Percentiles rank a stretch among this genome's conserved stretches.
phyloP scores from a whole-genome alignment of 1,139 yeast species.

The Yamadazyma aaseri region DNA sequence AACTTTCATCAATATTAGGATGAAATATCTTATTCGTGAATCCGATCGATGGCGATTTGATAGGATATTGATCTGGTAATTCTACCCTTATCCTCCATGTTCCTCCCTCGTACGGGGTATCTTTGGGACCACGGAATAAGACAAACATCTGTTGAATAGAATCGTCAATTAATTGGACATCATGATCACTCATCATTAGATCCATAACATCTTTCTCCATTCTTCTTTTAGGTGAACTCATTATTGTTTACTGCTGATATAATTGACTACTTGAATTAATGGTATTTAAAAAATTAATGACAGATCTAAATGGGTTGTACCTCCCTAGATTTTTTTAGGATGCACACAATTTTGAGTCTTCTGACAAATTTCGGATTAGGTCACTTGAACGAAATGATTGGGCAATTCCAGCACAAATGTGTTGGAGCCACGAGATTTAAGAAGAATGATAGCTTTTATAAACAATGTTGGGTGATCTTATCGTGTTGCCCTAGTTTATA shows the following conservation, averaged over 20 bases:
- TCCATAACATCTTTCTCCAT: conserved; percentile 98
- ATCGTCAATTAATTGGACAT: conserved; percentile 81
- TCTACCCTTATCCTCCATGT: conserved; percentile 91
- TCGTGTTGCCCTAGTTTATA: too few relatives aligned
- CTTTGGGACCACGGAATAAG: conserved; percentile 82
- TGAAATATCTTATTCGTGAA: conserved; percentile 89
- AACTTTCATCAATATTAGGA: conserved; percentile 86
- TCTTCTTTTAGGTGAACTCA: conserved; percentile 80
- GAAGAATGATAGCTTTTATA: too few relatives aligned
- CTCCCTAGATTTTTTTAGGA: conserved; percentile 3
- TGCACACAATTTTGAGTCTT: conserved; percentile 3
- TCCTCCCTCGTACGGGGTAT: conserved; percentile 88
- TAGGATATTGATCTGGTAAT: conserved; percentile 93
- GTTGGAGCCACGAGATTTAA: too few relatives aligned
- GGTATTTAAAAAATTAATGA: not conserved
- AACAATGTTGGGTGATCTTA: too few relatives aligned
- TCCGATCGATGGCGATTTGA: conserved; percentile 94
- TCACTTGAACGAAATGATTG: conserved; percentile 6
- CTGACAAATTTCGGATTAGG: conserved; percentile 4
- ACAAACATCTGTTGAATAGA: conserved; percentile 90
- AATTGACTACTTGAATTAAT: too few relatives aligned
- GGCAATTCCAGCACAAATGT: too few relatives aligned
- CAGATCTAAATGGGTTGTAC: conserved; percentile 2
- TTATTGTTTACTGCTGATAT: conserved; percentile 13
- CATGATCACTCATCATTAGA: conserved; percentile 93